Percentiles rank a stretch among this genome's conserved stretches.
Conservation (phyloP, 768 basidiomycete genomes). For the Pisolithus orientalis region DNA sequence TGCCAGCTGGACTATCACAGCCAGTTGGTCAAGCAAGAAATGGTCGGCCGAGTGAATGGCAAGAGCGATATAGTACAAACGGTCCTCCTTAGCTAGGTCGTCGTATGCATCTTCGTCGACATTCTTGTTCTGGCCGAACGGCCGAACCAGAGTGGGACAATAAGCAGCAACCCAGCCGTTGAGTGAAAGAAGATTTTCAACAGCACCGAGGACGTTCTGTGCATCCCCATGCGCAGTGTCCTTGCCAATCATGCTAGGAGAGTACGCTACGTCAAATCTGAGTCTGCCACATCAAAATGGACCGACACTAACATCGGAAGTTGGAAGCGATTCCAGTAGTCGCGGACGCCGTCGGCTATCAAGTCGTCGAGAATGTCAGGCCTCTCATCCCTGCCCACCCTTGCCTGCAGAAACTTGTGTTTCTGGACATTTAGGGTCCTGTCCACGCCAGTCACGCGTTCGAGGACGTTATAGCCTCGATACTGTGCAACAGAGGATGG, state of each 20-base stretch:
- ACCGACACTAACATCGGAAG: slow-evolving; percentile 68
- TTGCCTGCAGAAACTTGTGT: slow-evolving; percentile 80
- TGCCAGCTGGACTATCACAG: slow-evolving; percentile 94
- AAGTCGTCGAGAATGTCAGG: slow-evolving; percentile 74
- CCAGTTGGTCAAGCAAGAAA: slow-evolving; percentile 96
- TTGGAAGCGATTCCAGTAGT: slow-evolving; percentile 93
- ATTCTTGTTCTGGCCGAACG: slow-evolving; percentile 86
- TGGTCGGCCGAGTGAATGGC: slow-evolving; percentile 98
- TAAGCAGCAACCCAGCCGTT: slow-evolving; percentile 98
- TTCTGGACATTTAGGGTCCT: slow-evolving; percentile 84
- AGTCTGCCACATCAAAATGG: not conserved
- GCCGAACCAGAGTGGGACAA: slow-evolving; percentile 89
- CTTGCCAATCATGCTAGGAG: slow-evolving; percentile 60
- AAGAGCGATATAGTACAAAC: slow-evolving; percentile 91
- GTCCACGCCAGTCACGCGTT: slow-evolving; percentile 60
- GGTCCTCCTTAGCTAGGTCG: slow-evolving; percentile 76
- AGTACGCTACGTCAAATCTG: not conserved
- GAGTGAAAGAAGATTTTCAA: slow-evolving; percentile 90
- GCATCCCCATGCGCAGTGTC: slow-evolving; percentile 88
- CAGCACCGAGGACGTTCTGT: slow-evolving; percentile 81
- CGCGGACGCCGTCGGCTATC: slow-evolving; percentile 68
- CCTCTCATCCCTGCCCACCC: slow-evolving; percentile 82
- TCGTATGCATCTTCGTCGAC: slow-evolving; percentile 72
- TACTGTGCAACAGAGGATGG: slow-evolving; percentile 35
- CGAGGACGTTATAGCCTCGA: slow-evolving; percentile 53